A percentile compares a stretch with the other conserved stretches of the same genome.
Conservation (phyloP, 2,329 filamentous ascomycete species). For the Bipolaris oryzae region DNA sequence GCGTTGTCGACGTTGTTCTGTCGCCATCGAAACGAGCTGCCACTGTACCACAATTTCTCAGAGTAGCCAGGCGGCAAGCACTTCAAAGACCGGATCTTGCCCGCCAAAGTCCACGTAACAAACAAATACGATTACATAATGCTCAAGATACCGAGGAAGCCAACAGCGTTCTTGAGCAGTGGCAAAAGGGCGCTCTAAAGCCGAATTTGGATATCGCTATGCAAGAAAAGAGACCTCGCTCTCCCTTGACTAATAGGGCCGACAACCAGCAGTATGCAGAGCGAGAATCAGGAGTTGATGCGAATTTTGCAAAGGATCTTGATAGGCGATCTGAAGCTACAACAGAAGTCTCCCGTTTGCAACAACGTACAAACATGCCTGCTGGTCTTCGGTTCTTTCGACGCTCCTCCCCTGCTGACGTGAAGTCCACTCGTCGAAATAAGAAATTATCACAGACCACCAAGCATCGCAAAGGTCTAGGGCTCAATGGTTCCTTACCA, state of each 20-base stretch:
- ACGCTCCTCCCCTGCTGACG: slow-evolving; percentile 5
- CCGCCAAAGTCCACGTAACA: slow-evolving; percentile 58
- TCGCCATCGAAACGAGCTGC: slow-evolving; percentile 31
- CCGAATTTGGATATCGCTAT: slow-evolving; percentile 17
- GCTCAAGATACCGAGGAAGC: slow-evolving; percentile 62
- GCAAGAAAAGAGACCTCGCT: slow-evolving; percentile 5
- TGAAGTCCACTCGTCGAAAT: slow-evolving; percentile 3
- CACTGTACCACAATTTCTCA: slow-evolving; percentile 60
- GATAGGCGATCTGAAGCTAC: slow-evolving; percentile 2
- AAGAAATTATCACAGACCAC: neutral
- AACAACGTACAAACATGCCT: slow-evolving; percentile 6
- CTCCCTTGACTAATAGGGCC: slow-evolving; percentile 24
- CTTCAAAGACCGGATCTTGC: slow-evolving; percentile 56
- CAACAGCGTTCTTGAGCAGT: slow-evolving; percentile 55
- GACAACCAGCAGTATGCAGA: slow-evolving; percentile 28
- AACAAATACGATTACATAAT: slow-evolving; percentile 60
- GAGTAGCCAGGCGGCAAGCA: slow-evolving; percentile 60
- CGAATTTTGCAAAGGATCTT: neutral
- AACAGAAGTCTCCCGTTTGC: neutral
- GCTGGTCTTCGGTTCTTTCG: slow-evolving; percentile 21
- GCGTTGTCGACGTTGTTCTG: slow-evolving; percentile 59
- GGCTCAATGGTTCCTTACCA: slow-evolving; percentile 11
- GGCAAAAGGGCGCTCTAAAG: slow-evolving; percentile 55
- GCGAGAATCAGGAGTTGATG: neutral
- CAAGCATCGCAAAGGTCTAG: neutral